Percentiles rank a stretch among this genome's conserved stretches.
Evolutionary conservation across 805 yeast species (phyloP).

Genomic region (Yarrowia hollandica): DNA sequence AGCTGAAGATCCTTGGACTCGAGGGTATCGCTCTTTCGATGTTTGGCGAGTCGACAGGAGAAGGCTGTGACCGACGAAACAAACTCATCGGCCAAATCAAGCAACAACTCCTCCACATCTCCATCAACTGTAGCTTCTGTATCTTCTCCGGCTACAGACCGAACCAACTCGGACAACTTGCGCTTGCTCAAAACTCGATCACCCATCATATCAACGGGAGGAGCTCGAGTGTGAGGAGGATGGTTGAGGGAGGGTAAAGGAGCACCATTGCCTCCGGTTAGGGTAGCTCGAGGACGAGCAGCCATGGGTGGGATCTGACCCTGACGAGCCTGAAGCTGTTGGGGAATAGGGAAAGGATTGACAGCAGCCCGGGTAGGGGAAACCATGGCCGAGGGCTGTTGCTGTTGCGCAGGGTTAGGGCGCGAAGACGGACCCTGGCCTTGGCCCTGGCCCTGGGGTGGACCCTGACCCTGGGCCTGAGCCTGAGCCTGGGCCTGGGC

Average conservation of each 20-base stretch:
- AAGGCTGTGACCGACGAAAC: constrained; percentile 86
- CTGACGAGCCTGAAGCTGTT: constrained; percentile 61
- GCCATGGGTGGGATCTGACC: constrained; percentile 57
- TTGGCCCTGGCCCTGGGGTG: constrained; percentile 29
- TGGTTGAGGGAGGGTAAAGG: constrained; percentile 68
- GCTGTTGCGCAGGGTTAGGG: constrained; percentile 42
- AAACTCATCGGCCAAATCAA: constrained; percentile 95
- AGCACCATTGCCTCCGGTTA: constrained; percentile 80
- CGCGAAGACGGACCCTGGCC: constrained; percentile 31
- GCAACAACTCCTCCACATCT: constrained; percentile 82
- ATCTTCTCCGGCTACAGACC: constrained; percentile 70
- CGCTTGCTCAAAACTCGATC: constrained; percentile 80
- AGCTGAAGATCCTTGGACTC: constrained; percentile 89
- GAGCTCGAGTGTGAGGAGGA: constrained; percentile 73
- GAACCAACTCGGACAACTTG: constrained; percentile 82
- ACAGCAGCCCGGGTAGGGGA: constrained; percentile 38
- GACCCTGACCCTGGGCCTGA: neutral
- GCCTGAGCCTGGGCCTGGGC: neutral
- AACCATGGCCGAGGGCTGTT: constrained; percentile 42
- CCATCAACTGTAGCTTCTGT: constrained; percentile 90
- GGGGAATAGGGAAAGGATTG: constrained; percentile 53
- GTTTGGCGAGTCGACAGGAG: constrained; percentile 94
- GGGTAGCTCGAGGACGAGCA: constrained; percentile 73
- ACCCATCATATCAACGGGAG: constrained; percentile 72
- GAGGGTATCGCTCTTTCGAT: constrained; percentile 80